Percentiles rank a stretch among this genome's conserved stretches.
Conservation (phyloP, 129 eudicot genomes). For the Dittrichia graveolens region DNA sequence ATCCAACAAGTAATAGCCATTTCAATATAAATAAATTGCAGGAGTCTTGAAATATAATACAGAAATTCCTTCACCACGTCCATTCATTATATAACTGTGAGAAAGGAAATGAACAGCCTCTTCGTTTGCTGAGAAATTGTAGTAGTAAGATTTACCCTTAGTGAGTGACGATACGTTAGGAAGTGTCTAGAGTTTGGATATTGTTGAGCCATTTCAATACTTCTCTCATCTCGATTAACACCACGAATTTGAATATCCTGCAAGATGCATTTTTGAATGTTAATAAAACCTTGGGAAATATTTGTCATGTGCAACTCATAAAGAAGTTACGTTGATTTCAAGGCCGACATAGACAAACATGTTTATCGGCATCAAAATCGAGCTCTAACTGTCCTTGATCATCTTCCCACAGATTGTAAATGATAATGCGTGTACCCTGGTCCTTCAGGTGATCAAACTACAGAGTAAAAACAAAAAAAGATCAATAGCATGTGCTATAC, state of each 20-base stretch:
- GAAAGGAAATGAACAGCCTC: no score
- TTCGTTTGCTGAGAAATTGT: not conserved
- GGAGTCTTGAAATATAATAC: no score
- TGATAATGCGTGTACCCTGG: conserved; percentile 81
- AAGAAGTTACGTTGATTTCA: conserved; percentile 27
- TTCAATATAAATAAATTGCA: no score
- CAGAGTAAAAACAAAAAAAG: conserved; percentile 19
- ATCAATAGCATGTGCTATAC: conserved; percentile 21
- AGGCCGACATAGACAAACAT: conserved; percentile 49
- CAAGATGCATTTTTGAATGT: conserved; percentile 15
- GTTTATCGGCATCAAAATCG: conserved; percentile 82
- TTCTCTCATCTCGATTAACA: conserved; percentile 87
- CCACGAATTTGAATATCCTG: conserved; percentile 99
- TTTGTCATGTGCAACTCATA: conserved; percentile 14
- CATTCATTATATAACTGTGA: no score
- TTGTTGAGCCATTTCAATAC: conserved; percentile 76
- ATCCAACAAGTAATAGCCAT: no score
- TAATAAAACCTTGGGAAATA: not conserved
- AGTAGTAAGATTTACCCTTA: conserved; percentile 59
- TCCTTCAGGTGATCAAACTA: conserved; percentile 81
- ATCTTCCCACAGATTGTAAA: conserved; percentile 98
- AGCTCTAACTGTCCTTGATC: conserved; percentile 89
- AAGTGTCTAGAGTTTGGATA: conserved; percentile 91
- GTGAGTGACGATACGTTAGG: conserved; percentile 91
- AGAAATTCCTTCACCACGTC: no score